phyloP scores from a whole-genome alignment of 192 early-diverging fungal species.

The Chytriomyces sp. region DNA sequence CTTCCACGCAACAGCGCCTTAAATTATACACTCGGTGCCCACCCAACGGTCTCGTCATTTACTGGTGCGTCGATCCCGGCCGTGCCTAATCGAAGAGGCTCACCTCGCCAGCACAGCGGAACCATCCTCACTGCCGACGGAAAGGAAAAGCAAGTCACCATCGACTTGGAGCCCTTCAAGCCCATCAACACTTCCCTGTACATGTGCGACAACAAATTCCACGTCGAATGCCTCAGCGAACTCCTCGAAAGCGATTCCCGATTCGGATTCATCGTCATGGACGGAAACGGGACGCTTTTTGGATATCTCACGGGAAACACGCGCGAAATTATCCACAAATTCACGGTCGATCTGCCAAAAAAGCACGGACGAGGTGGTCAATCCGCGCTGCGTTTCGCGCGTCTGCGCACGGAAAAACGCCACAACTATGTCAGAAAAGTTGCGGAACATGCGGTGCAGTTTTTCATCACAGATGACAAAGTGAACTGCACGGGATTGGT shows the following conservation, averaged over 20 bases:
- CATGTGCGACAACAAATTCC: slow-evolving; percentile 99
- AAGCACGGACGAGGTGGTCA: slow-evolving; percentile 99
- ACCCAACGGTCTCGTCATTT: slow-evolving; percentile 90
- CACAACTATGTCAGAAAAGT: slow-evolving; percentile 99
- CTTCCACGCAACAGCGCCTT: slow-evolving; percentile 93
- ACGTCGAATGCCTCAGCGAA: slow-evolving; percentile 89
- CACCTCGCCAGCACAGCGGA: slow-evolving; percentile 66
- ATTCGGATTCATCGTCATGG: slow-evolving; percentile 99
- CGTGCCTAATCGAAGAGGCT: no score
- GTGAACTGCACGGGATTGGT: slow-evolving; percentile 87
- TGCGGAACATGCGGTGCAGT: slow-evolving; percentile 91
- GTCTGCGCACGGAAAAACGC: slow-evolving; percentile 97
- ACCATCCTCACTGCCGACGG: slow-evolving; percentile 97
- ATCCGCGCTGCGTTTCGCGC: slow-evolving; percentile 98
- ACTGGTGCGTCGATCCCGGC: slow-evolving; percentile 41
- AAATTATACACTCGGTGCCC: slow-evolving; percentile 93
- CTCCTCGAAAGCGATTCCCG: slow-evolving; percentile 91
- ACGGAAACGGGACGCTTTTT: slow-evolving; percentile 96
- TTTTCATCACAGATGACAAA: slow-evolving; percentile 94
- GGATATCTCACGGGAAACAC: slow-evolving; percentile 93
- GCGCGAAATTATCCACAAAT: slow-evolving; percentile 91
- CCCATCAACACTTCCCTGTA: slow-evolving; percentile 99
- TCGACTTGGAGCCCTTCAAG: slow-evolving; percentile 99
- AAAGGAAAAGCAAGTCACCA: slow-evolving; percentile 99
- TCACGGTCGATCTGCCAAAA: slow-evolving; percentile 97